Conservation (phyloP, 495 filamentous ascomycete genomes). For the Lasiosphaeria miniovina region DNA sequence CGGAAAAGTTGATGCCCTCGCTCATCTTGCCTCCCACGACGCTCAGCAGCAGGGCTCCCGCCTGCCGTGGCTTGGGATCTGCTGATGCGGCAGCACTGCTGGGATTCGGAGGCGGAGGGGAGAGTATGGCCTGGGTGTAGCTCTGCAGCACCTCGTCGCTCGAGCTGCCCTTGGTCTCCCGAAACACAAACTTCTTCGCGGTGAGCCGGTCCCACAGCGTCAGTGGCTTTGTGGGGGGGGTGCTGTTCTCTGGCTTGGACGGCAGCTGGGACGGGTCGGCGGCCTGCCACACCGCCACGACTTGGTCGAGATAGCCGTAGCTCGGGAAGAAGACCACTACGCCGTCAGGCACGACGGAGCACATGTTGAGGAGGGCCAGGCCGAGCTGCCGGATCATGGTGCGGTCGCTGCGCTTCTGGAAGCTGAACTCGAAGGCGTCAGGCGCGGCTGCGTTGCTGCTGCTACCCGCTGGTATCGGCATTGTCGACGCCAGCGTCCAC, state of each 20-base stretch:
- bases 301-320: conserved; percentile 81
- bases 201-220: conserved; percentile 54
- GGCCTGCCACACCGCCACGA: conserved; percentile 64
- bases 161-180: conserved; percentile 58
- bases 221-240: conserved; percentile 19
- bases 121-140: conserved; percentile 68
- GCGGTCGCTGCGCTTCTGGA: conserved; percentile 62
- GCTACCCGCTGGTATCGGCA: conserved; percentile 16
- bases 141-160: conserved; percentile 65
- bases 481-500: conserved; percentile 49
- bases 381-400: conserved; percentile 73
- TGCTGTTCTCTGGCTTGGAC: neutral
- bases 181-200: conserved; percentile 63
- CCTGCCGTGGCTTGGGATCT: neutral
- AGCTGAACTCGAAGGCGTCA: conserved; percentile 81
- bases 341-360: conserved; percentile 75
- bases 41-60: conserved; percentile 78
- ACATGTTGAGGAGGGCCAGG: conserved; percentile 65
- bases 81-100: too few relatives aligned
- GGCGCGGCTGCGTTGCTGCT: conserved; percentile 45
- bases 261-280: conserved; percentile 6
- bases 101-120: neutral
- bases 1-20: conserved; percentile 98
- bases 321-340: conserved; percentile 97
- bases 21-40: conserved; percentile 94